phyloP scores from a whole-genome alignment of 1,284 basidiomycete species.

The Sporisorium exsertum region DNA sequence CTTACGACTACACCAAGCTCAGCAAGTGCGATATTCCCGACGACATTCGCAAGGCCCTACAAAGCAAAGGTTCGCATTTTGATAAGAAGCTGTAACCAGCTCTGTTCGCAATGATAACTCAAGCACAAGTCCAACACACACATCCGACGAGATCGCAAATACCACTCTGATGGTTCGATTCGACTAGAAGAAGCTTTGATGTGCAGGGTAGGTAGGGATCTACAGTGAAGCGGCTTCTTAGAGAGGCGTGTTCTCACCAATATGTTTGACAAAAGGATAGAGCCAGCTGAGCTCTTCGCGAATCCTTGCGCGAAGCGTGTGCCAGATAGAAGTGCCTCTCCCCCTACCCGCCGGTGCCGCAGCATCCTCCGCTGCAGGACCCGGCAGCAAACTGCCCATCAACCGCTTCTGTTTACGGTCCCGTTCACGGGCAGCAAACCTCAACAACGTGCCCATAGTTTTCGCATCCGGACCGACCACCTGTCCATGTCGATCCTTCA shows the following conservation, averaged over 20 bases:
- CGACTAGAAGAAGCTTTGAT: background rate
- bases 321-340: slow-evolving; percentile 33
- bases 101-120: background rate
- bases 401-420: slow-evolving; percentile 21
- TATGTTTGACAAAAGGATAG: slow-evolving; percentile 22
- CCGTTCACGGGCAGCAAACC: slow-evolving; percentile 63
- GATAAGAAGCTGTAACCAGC: slow-evolving; percentile 26
- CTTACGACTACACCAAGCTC: slow-evolving; percentile 56
- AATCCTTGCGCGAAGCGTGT: slow-evolving; percentile 20
- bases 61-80: slow-evolving; percentile 25
- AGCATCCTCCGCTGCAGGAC: background rate
- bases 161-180: background rate
- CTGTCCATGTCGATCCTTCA: slow-evolving; percentile 22
- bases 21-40: slow-evolving; percentile 56
- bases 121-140: background rate
- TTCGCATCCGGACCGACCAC: slow-evolving; percentile 60
- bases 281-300: slow-evolving; percentile 46
- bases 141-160: no score
- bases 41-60: slow-evolving; percentile 35
- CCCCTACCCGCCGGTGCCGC: no score
- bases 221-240: background rate
- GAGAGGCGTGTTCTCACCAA: slow-evolving; percentile 15
- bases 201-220: background rate
- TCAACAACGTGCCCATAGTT: slow-evolving; percentile 69
- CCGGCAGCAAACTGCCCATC: background rate